Evolutionary conservation across 2,329 filamentous ascomycete genomes (phyloP), one percentile per base, ranked within the genome.

Genomic region (Epichloe gansuensis): DNA sequence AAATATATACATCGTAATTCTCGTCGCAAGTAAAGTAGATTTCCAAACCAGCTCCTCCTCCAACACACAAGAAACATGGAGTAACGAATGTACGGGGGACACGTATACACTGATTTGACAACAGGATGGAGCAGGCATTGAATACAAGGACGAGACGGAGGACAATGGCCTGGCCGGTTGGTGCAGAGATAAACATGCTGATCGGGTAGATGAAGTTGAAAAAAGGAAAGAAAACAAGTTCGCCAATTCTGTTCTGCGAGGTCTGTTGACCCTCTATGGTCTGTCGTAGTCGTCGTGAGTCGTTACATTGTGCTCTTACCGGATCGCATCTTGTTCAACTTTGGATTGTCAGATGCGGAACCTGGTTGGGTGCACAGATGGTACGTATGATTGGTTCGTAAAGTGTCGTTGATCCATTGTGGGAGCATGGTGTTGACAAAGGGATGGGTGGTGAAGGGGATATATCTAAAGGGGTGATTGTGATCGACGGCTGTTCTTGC

Each of bases 401-500:
- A 58, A 55, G 59, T 60, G 17, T 46, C 31, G 17, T 71, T 31
- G 28, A 31, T 3, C 37, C 37, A n/a, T 39, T n/a, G 9, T 3
- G 37, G 28, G 28, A n/a, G 9, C 8, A 31, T 4, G 35, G 35
- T 39, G 37, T 3, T 28, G 4, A 46, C 43, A 34, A 34, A 34
- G 43, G 25, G 8, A 5, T 25, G 13, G 12, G n/a, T 15, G 23
- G 9, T 7, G n/a, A n/a, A n/a, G n/a, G n/a, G n/a, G n/a, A n/a
- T n/a, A 21, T 5, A 9, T 46, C 34, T 67, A 77, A 43, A 72
- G 60, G 3, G 76, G 76, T 23, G 76, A 78, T 57, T 77, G 72
- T 7, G 77, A 76, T 49, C 72, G 72, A 53, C 69, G 69, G 8
- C 64, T 67, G 43, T 67, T 65, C 28, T 59, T 60, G 51, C 69